Conservation (phyloP, 208 protist genomes). For the Naegleria fowleri region DNA sequence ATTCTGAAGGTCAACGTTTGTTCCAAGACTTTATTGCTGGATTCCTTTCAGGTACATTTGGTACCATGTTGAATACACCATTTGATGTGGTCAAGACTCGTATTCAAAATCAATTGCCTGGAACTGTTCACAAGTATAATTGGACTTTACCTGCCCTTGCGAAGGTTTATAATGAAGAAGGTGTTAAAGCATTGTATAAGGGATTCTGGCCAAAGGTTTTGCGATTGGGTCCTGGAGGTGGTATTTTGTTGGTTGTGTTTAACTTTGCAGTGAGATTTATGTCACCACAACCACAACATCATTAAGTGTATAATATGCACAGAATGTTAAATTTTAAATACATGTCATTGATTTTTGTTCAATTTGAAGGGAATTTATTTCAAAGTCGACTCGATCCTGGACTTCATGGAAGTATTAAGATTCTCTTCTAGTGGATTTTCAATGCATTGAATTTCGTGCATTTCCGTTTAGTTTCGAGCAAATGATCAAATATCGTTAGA, state of each 20-base stretch:
- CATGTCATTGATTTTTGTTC: no score
- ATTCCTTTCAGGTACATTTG: slow-evolving; percentile 47
- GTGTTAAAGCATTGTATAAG: slow-evolving; percentile 55
- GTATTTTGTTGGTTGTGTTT: slow-evolving; percentile 54
- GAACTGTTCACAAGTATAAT: slow-evolving; percentile 30
- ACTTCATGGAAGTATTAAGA: no score
- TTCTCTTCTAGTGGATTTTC: no score
- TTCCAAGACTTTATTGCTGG: slow-evolving; percentile 49
- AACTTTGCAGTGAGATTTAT: slow-evolving; percentile 14
- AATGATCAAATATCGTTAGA: no score
- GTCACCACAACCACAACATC: background rate
- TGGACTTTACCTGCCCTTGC: slow-evolving; percentile 47
- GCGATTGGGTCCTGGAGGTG: slow-evolving; percentile 57
- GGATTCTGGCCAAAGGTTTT: slow-evolving; percentile 56
- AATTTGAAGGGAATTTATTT: no score
- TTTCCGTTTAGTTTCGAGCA: no score
- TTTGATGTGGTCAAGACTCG: slow-evolving; percentile 60
- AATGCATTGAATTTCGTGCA: no score
- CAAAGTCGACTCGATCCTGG: no score
- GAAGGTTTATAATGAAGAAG: slow-evolving; percentile 45
- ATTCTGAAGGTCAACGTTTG: background rate
- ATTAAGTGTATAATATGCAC: no score
- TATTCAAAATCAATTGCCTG: slow-evolving; percentile 47
- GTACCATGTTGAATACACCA: slow-evolving; percentile 54
- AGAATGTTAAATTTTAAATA: no score